Percentiles rank a stretch among this genome's conserved stretches.
phyloP scores from a whole-genome alignment of 164 flowering plant genomes.

The Vitis riparia region DNA sequence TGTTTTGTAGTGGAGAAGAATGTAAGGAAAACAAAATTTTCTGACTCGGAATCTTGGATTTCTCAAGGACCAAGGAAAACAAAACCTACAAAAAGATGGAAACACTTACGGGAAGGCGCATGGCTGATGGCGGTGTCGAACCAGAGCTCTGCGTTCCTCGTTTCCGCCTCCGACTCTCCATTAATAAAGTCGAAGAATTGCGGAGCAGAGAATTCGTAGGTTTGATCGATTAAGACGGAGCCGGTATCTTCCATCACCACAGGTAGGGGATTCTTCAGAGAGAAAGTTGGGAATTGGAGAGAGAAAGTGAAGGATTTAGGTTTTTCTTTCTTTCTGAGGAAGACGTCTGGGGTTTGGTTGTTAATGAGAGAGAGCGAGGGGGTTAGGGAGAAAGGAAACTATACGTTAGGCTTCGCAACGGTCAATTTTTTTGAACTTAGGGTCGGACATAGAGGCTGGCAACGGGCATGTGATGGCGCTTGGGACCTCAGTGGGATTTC shows the following conservation, averaged over 20 bases:
- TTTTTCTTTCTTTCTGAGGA: too few species aligned
- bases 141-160: slow-evolving; percentile 72
- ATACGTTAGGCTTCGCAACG: slow-evolving; percentile 16
- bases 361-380: not conserved
- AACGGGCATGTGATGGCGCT: slow-evolving; percentile 1
- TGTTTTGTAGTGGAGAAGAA: too few species aligned
- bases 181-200: slow-evolving; percentile 64
- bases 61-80: not conserved
- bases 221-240: slow-evolving; percentile 49
- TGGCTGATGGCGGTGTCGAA: slow-evolving; percentile 61
- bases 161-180: slow-evolving; percentile 68
- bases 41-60: too few species aligned
- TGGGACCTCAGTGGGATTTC: not conserved
- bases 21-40: too few species aligned
- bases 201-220: slow-evolving; percentile 87
- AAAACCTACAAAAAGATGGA: not conserved
- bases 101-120: slow-evolving; percentile 82
- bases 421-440: slow-evolving; percentile 22
- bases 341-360: not conserved
- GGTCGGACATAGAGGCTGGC: not conserved
- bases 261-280: not conserved
- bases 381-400: not conserved
- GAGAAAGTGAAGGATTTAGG: too few species aligned
- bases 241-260: not conserved
- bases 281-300: not conserved